A percentile compares a stretch with the other conserved stretches of the same genome.
Evolutionary conservation across 331 rosid species (phyloP).

Genomic region (Quercus lobata): DNA sequence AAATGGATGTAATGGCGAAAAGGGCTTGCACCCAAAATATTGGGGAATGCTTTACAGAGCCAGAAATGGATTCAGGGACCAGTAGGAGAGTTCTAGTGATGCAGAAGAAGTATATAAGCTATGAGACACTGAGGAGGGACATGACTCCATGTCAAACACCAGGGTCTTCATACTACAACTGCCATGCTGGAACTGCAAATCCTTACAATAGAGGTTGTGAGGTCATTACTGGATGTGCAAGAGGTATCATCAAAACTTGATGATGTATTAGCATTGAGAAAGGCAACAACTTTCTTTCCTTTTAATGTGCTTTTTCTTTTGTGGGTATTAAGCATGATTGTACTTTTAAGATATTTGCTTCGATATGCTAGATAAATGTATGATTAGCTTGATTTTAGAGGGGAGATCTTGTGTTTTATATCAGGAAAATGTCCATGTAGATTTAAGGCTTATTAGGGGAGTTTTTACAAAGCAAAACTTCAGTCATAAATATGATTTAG

Average conservation of each 20-base stretch:
- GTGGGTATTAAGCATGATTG: conserved; percentile 3
- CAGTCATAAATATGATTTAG: neutral
- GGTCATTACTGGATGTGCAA: conserved; percentile 79
- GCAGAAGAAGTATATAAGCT: conserved; percentile 83
- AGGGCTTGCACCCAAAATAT: conserved; percentile 52
- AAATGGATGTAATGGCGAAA: conserved; percentile 35
- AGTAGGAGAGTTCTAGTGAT: conserved; percentile 64
- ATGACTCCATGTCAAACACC: conserved; percentile 78
- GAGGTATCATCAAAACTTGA: conserved; percentile 55
- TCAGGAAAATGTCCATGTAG: neutral
- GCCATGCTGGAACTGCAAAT: conserved; percentile 62
- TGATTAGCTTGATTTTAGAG: neutral
- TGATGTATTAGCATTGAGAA: conserved; percentile 4
- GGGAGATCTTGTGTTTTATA: conserved; percentile 5
- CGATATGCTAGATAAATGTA: conserved; percentile 5
- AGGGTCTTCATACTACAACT: conserved; percentile 89
- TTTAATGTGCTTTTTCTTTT: neutral
- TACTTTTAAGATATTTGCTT: conserved; percentile 12
- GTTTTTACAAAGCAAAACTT: neutral
- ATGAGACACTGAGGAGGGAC: conserved; percentile 79
- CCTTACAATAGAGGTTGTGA: conserved; percentile 85
- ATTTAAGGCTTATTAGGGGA: neutral
- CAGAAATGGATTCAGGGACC: conserved; percentile 67
- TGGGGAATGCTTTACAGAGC: conserved; percentile 51
- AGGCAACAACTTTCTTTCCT: neutral